These are phyloP conservation scores for Xylariaceae sp. DNA, from an alignment of 2,329 filamentous ascomycete genomes.

Conservation along the genomic window DNA sequence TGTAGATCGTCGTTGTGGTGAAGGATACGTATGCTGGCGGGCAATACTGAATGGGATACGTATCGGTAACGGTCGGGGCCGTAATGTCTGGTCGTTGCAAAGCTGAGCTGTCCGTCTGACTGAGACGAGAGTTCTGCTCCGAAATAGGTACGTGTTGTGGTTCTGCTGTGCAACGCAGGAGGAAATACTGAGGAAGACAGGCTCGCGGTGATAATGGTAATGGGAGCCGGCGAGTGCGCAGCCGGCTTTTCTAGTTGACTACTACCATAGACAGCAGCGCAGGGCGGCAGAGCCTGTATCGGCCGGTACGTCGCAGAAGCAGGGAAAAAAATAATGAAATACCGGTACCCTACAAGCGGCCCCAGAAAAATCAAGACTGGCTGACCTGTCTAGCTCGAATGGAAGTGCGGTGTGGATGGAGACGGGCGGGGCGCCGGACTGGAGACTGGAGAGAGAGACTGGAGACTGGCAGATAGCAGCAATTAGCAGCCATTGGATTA, in stretches of 20 bases:
- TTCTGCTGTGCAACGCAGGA: constrained; percentile 13
- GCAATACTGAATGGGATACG: not conserved
- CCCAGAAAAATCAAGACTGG: constrained; percentile 14
- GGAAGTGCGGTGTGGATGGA: constrained; percentile 23
- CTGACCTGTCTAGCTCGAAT: constrained; percentile 7
- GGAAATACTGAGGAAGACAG: constrained; percentile 11
- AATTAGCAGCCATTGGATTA: constrained; percentile 16
- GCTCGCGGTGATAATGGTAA: constrained; percentile 9
- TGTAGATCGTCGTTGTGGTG: not conserved
- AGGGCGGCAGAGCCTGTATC: constrained; percentile 10
- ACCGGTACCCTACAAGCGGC: not conserved
- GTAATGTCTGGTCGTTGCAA: not conserved
- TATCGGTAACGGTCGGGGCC: too few species aligned
- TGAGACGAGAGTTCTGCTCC: constrained; percentile 3
- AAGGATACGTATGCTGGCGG: constrained; percentile 1
- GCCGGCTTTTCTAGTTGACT: constrained; percentile 19
- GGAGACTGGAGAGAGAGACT: too few species aligned
- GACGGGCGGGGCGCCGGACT: constrained; percentile 13
- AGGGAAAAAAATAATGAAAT: constrained; percentile 9
- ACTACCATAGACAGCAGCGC: constrained; percentile 3
- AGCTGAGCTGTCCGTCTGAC: constrained; percentile 3
- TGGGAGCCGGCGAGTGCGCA: constrained; percentile 15
- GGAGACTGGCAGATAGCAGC: constrained; percentile 1
- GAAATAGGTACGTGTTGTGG: not conserved
- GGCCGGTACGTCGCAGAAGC: constrained; percentile 17